Base-by-base conservation (phyloP, 305 asterid species). In the Solanum hybrid region DNA sequence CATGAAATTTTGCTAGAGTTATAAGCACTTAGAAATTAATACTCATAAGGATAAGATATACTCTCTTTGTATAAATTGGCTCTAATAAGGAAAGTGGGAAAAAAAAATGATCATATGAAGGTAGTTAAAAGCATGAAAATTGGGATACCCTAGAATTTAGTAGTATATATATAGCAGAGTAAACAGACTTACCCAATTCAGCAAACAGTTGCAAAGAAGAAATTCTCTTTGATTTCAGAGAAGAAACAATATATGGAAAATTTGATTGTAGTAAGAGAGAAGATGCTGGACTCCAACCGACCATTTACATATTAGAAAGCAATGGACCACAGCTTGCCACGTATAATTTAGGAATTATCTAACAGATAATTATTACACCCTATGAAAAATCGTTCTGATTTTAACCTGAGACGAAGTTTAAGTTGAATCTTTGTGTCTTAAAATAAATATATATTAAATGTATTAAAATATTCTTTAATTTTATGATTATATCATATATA, bases 291-390 rank as follows among this genome's bases (percentile, higher is more conserved):
- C 81, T 90, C 90, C 92, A 91, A 93, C 94, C 92, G 95, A 92
- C 95, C 95, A 92, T 89, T 89, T 91, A 81, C 91, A 89, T 88
- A 67, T 90, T 90, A 64, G 87, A 92, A 92, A 92, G 90, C 87
- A 94, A 91, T 89, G 98, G 97, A 90, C 87, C 87, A 91, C 46
- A 89, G 24, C 77, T 36, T 22, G 93, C 96, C 98, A 95, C 98
- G 95, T 95, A 94, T 86, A 82, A 91, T 11, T 76, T 31, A 87
- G 90, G 87, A 89, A 92, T 92, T 92, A 73, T 14, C 91, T 89
- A 82, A 91, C 77, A 87, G 86, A 92, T 85, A 91, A 89, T 91
- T 20, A 22, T 18, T 73, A 57, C 24, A 10, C n/a, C 24, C 67
- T 51, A 51, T 51, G 1, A 16, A 2, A 1, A 51, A 2, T 3